phyloP scores from a whole-genome alignment of 495 filamentous ascomycete genomes.

The Clohesyomyces aquaticus region DNA sequence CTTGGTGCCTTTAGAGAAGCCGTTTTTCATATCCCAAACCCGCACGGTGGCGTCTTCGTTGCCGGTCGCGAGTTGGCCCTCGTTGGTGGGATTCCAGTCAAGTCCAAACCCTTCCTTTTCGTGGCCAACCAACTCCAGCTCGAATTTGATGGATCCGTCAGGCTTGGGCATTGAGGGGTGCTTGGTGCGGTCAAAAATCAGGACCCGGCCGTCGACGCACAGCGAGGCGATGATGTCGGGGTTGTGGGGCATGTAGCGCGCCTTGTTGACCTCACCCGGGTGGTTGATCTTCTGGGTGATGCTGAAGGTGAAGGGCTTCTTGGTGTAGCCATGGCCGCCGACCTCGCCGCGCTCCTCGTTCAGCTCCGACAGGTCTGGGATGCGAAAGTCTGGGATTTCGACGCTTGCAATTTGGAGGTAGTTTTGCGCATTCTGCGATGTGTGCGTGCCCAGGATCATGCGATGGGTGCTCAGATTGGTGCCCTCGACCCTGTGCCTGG shows the following conservation, averaged over 20 bases:
- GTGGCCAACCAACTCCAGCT: slow-evolving; percentile 84
- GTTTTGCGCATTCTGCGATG: slow-evolving; percentile 81
- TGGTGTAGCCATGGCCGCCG: slow-evolving; percentile 80
- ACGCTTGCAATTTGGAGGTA: slow-evolving; percentile 94
- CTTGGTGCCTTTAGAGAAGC: slow-evolving; percentile 68
- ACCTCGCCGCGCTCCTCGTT: slow-evolving; percentile 91
- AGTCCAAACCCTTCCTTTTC: slow-evolving; percentile 91
- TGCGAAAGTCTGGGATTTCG: slow-evolving; percentile 77
- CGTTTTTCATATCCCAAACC: slow-evolving; percentile 81
- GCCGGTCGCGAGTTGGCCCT: slow-evolving; percentile 83
- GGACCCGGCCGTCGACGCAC: slow-evolving; percentile 80
- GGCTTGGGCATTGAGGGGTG: slow-evolving; percentile 70
- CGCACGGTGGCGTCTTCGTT: slow-evolving; percentile 89
- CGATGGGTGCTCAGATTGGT: slow-evolving; percentile 89
- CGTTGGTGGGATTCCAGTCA: slow-evolving; percentile 83
- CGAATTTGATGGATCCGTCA: slow-evolving; percentile 68
- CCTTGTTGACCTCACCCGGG: slow-evolving; percentile 97
- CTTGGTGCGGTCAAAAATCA: slow-evolving; percentile 96
- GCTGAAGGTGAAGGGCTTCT: slow-evolving; percentile 77
- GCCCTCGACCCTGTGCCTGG: slow-evolving; percentile 64
- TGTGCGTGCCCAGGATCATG: slow-evolving; percentile 92
- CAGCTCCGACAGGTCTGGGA: slow-evolving; percentile 69
- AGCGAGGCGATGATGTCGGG: slow-evolving; percentile 96
- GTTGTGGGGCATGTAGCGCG: slow-evolving; percentile 96
- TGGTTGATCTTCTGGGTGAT: slow-evolving; percentile 96